Percentiles rank a stretch among this genome's conserved stretches.
phyloP scores from a whole-genome alignment of 441 rosid species.

The Lepidium campestre region DNA sequence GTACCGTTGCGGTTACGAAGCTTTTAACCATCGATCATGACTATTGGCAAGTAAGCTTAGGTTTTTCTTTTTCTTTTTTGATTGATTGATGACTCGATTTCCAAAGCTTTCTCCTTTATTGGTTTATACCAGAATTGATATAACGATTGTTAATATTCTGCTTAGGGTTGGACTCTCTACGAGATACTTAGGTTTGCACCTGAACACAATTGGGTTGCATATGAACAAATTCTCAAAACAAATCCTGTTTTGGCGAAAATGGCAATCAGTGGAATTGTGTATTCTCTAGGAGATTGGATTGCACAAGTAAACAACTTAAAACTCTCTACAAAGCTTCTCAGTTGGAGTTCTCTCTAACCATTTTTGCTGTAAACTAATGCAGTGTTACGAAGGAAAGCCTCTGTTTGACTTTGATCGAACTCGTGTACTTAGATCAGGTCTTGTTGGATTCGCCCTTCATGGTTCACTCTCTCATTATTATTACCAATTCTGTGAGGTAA shows the following conservation, averaged over 20 bases:
- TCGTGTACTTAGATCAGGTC: conserved; percentile 82
- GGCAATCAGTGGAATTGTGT: conserved; percentile 92
- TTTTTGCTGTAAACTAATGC: conserved; percentile 19
- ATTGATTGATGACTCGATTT: not conserved
- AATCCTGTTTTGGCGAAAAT: conserved; percentile 96
- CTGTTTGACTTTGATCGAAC: conserved; percentile 67
- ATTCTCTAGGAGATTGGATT: conserved; percentile 90
- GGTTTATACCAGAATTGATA: not conserved
- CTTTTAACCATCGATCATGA: conserved; percentile 83
- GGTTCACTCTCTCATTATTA: conserved; percentile 95
- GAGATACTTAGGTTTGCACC: conserved; percentile 82
- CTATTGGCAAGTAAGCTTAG: conserved; percentile 87
- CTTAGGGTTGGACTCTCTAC: conserved; percentile 91
- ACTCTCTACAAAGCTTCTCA: not conserved
- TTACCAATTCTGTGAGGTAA: conserved; percentile 90
- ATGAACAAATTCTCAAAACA: conserved; percentile 75
- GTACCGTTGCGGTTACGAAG: conserved; percentile 71
- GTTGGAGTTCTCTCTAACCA: not conserved
- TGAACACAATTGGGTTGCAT: conserved; percentile 90
- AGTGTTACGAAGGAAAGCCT: conserved; percentile 91
- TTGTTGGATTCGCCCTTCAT: conserved; percentile 89
- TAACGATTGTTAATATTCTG: not conserved
- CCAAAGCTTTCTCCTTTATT: conserved; percentile 7
- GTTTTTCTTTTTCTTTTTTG: not conserved
- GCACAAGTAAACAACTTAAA: conserved; percentile 57